Conservation (phyloP, 768 basidiomycete species). For the Lentinula lateritia region DNA sequence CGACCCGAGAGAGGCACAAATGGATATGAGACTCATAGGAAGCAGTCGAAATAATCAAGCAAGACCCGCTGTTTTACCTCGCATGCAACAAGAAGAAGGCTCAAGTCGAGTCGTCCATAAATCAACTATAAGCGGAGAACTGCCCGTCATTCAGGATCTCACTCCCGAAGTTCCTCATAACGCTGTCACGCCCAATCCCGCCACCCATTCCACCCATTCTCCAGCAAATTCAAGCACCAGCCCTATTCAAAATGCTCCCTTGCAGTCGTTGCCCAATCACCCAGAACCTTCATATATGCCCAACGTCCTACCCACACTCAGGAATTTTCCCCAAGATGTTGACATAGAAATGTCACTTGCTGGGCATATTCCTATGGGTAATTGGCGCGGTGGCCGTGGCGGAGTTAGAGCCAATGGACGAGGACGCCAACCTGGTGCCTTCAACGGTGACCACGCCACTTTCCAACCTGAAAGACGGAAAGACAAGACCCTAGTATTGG, state of each 20-base stretch:
- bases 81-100: conserved; percentile 49
- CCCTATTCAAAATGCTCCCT: neutral
- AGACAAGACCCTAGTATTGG: conserved; percentile 84
- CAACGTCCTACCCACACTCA: neutral
- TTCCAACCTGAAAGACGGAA: conserved; percentile 64
- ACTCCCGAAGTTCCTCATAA: conserved; percentile 49
- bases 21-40: conserved; percentile 65
- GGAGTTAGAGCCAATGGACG: conserved; percentile 38
- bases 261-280: neutral
- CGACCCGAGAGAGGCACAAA: conserved; percentile 73
- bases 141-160: conserved; percentile 80
- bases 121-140: conserved; percentile 55
- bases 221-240: conserved; percentile 10
- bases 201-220: conserved; percentile 14
- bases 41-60: conserved; percentile 33
- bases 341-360: conserved; percentile 27
- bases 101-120: conserved; percentile 29
- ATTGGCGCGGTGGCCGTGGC: conserved; percentile 21
- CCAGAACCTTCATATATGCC: conserved; percentile 1
- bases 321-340: conserved; percentile 15
- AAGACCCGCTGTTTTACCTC: conserved; percentile 54
- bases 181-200: conserved; percentile 20
- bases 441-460: conserved; percentile 57
- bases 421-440: conserved; percentile 50
- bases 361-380: conserved; percentile 15